These are phyloP conservation scores for Apophysomyces elegans DNA, from an alignment of 371 early-diverging fungal species.

Conservation along the genomic window DNA sequence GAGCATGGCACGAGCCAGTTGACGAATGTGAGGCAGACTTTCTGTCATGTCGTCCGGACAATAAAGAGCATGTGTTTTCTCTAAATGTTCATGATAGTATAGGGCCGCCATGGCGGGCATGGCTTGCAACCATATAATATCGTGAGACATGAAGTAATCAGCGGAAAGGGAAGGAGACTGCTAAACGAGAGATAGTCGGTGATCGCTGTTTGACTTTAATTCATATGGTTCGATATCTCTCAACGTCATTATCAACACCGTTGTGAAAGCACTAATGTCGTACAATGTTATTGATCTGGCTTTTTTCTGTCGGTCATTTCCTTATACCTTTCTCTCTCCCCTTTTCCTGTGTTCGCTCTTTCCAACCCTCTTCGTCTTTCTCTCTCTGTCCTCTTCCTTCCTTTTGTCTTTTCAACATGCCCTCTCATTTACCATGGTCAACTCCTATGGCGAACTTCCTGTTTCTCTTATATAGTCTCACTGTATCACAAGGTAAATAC, in stretches of 20 bases:
- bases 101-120: conserved; percentile 22
- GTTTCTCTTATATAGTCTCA: background rate
- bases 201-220: background rate
- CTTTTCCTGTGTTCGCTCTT: background rate
- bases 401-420: background rate
- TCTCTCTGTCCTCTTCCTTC: background rate
- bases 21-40: conserved; percentile 11
- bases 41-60: conserved; percentile 18
- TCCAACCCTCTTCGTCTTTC: background rate
- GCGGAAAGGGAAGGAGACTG: background rate
- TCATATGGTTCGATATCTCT: background rate
- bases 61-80: conserved; percentile 17
- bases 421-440: background rate
- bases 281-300: conserved; percentile 10
- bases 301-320: conserved; percentile 7
- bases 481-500: background rate
- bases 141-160: background rate
- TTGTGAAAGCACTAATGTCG: conserved; percentile 1
- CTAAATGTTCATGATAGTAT: conserved; percentile 15
- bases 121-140: background rate
- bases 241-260: background rate
- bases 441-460: background rate
- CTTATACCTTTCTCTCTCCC: background rate
- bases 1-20: conserved; percentile 17
- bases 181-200: background rate